Percentiles rank a stretch among this genome's conserved stretches.
Evolutionary conservation across 1,139 yeast species (phyloP).

Genomic region (Protomyces lactucae-debilis): DNA sequence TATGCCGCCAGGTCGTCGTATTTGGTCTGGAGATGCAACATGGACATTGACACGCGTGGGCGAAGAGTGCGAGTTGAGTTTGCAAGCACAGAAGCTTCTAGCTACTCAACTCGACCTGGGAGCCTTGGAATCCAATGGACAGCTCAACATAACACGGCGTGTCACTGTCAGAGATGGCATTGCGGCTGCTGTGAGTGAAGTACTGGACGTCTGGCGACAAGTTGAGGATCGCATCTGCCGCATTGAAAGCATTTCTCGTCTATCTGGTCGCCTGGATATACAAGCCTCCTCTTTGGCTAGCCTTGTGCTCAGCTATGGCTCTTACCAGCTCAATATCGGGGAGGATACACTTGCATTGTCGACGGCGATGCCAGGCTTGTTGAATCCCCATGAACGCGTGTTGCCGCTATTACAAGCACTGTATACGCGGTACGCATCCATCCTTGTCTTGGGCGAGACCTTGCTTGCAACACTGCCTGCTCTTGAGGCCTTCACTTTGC

Average conservation of each 20-base stretch:
- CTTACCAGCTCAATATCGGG: background rate
- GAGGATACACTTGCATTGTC: constrained; percentile 1
- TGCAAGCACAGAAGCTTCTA: background rate
- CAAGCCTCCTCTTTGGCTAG: background rate
- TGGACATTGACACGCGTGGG: background rate
- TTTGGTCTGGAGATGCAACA: background rate
- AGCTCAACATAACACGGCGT: background rate
- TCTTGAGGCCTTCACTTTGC: background rate
- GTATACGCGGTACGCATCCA: background rate
- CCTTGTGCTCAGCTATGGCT: background rate
- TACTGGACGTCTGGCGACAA: background rate
- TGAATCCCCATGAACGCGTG: constrained; percentile 11
- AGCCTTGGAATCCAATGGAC: background rate
- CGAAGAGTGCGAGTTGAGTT: background rate
- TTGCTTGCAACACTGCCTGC: constrained; percentile 4
- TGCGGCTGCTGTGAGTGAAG: background rate
- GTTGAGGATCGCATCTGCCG: background rate
- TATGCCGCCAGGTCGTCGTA: background rate
- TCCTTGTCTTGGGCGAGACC: background rate
- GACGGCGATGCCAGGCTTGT: background rate
- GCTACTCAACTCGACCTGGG: constrained; percentile 2
- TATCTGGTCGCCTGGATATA: background rate
- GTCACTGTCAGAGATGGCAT: background rate
- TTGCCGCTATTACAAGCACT: background rate
- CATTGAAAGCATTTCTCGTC: background rate